Evolutionary conservation across 148 eudicot species (phyloP).

Genomic region (Chenopodium album): DNA sequence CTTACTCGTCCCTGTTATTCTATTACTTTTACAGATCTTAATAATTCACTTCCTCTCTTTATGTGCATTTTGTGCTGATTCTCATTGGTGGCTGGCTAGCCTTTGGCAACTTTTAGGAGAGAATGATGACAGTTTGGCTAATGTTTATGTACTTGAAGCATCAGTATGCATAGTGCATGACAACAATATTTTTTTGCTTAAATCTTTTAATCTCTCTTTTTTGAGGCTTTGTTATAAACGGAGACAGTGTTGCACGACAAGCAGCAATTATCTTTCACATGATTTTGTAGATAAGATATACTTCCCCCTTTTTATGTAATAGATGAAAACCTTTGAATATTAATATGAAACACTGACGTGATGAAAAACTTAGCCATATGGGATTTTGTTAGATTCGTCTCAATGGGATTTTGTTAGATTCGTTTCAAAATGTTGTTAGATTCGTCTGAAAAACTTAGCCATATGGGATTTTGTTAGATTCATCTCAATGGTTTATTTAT

Average conservation of each 20-base stretch:
- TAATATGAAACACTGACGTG: no score
- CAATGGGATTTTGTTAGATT: no score
- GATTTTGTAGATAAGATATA: background rate
- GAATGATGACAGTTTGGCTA: background rate
- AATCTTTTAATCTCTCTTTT: background rate
- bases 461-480: no score
- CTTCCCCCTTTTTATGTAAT: no score
- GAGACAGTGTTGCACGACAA: background rate
- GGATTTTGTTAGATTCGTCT: no score
- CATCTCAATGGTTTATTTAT: no score
- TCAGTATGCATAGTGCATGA: background rate
- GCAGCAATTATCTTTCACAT: background rate
- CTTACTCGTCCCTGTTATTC: slow-evolving; percentile 30
- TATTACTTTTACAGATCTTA: slow-evolving; percentile 4
- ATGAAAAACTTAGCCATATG: no score
- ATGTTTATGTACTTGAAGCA: slow-evolving; percentile 2
- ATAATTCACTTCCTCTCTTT: background rate
- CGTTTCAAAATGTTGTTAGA: no score
- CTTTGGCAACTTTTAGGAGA: background rate
- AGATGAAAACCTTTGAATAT: no score
- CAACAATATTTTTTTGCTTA: background rate
- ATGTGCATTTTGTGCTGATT: background rate
- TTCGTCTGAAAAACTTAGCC: no score
- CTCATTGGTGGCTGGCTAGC: background rate
- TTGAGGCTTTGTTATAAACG: background rate